A percentile compares a stretch with the other conserved stretches of the same genome.
Evolutionary conservation across 2,329 filamentous ascomycete species (phyloP).

Genomic region (Xylaria multiplex): DNA sequence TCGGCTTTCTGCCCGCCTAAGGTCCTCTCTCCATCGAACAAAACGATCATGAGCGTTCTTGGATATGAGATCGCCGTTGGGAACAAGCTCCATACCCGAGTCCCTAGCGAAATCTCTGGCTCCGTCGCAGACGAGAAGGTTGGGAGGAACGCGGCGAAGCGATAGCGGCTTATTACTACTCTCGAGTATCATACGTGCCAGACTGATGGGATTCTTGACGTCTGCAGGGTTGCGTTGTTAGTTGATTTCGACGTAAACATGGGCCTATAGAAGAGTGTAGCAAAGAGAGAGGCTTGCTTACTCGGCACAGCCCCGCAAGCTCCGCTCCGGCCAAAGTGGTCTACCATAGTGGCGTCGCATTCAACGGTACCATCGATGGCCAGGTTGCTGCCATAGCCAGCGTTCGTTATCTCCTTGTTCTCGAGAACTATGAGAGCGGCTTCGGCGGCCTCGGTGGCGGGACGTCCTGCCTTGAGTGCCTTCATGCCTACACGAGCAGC

Average conservation of each 20-base stretch:
- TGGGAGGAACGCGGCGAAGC: conserved; percentile 88
- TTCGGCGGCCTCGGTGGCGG: conserved; percentile 88
- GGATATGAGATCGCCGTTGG: conserved; percentile 82
- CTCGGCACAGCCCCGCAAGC: conserved; percentile 91
- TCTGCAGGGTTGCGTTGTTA: conserved; percentile 61
- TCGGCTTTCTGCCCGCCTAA: conserved; percentile 69
- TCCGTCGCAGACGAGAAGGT: conserved; percentile 86
- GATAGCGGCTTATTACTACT: conserved; percentile 80
- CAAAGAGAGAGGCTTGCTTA: conserved; percentile 58
- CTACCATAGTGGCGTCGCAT: conserved; percentile 92
- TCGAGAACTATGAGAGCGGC: conserved; percentile 88
- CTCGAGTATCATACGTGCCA: conserved; percentile 86
- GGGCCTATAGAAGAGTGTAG: conserved; percentile 36
- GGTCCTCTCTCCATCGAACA: conserved; percentile 79
- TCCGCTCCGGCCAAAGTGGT: conserved; percentile 89
- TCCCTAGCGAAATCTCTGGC: conserved; percentile 87
- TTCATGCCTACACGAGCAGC: conserved; percentile 87
- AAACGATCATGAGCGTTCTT: conserved; percentile 81
- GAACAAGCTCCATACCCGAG: conserved; percentile 77
- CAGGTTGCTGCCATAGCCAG: conserved; percentile 94
- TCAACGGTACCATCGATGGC: conserved; percentile 91
- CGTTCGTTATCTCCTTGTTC: conserved; percentile 95
- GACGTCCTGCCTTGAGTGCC: conserved; percentile 79
- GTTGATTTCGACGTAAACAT: background rate
- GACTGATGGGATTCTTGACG: conserved; percentile 89